These are phyloP conservation scores for Pseudogymnoascus sp. DNA, from an alignment of 2,329 filamentous ascomycete species.

Conservation along the genomic window DNA sequence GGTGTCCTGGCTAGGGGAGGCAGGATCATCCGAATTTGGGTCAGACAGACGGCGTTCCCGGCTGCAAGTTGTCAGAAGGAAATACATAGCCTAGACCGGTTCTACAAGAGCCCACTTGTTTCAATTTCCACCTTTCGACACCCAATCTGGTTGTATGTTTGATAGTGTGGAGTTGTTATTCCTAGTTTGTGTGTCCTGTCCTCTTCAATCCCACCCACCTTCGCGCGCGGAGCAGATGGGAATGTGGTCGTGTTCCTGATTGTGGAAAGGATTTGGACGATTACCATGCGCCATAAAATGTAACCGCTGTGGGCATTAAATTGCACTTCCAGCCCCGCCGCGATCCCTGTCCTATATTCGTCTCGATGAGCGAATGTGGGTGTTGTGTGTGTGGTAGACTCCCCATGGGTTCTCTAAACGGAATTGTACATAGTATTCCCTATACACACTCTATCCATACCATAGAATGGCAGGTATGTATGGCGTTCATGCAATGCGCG, in stretches of 20 bases:
- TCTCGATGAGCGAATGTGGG: neutral
- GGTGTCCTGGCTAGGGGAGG: neutral
- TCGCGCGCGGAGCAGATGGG: too few relatives aligned
- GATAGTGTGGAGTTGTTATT: too few relatives aligned
- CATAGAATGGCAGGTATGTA: neutral
- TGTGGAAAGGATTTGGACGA: neutral
- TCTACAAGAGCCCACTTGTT: neutral
- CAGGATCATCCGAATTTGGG: neutral
- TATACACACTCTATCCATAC: neutral
- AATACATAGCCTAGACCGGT: neutral
- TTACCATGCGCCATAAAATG: neutral
- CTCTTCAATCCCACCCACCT: too few relatives aligned
- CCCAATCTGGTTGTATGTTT: neutral
- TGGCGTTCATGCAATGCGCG: slow-evolving; percentile 4
- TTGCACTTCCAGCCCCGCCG: slow-evolving; percentile 2
- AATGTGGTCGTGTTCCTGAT: neutral
- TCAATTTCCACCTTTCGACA: neutral
- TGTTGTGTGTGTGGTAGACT: neutral
- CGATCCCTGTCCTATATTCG: slow-evolving; percentile 1
- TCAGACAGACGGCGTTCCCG: neutral
- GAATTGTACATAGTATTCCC: neutral
- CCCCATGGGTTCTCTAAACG: neutral
- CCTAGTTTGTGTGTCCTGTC: too few relatives aligned
- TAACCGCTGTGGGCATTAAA: neutral
- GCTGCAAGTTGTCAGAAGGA: slow-evolving; percentile 1